Base-by-base conservation (phyloP, 352 stramenopile species). In the Aphanomyces stellatus region DNA sequence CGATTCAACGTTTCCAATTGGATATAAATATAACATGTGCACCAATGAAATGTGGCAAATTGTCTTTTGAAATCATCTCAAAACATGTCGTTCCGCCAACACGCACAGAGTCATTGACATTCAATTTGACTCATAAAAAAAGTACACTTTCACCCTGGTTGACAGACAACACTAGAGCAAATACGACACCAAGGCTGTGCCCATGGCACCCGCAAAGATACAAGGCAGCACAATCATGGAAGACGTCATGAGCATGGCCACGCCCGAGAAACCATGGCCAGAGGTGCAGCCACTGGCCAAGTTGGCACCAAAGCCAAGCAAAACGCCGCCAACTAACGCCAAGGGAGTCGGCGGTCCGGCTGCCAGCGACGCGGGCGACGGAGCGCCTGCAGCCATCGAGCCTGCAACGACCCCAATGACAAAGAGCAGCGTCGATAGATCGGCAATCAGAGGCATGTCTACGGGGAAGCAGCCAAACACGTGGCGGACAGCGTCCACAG, bases 161-260 rank as follows among this genome's bases (percentile, higher is more conserved):
- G n/a, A n/a, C n/a, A n/a, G n/a, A n/a, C n/a, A n/a, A n/a, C n/a
- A n/a, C n/a, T n/a, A n/a, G n/a, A n/a, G n/a, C n/a, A n/a, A n/a
- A n/a, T n/a, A n/a, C n/a, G n/a, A n/a, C n/a, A n/a, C n/a, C n/a
- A 57, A 30, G n/a, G 31, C 55, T 15, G 55, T 64, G 55, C 4
- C 55, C 15, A 64, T 64, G 24, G 28, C 55, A 64, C 55, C 55
- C 0, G 22, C 34, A 37, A 64, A 64, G 25, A 64, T 64, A n/a
- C 10, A n/a, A 7, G 55, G 55, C 17, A 64, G 22, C 24, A 64
- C 55, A 25, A 51, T 33, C 34, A 43, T 31, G n/a, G 55, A 64
- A 25, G 55, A 64, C 2, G n/a, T 33, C 55, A 64, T 64, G 25
- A 64, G 55, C 37, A 64, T 31, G 2, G 55, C 55, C 19, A 28